Evolutionary conservation across 768 basidiomycete genomes (phyloP), one percentile per base, ranked within the genome.

Genomic region (Calocybe cyanea): DNA sequence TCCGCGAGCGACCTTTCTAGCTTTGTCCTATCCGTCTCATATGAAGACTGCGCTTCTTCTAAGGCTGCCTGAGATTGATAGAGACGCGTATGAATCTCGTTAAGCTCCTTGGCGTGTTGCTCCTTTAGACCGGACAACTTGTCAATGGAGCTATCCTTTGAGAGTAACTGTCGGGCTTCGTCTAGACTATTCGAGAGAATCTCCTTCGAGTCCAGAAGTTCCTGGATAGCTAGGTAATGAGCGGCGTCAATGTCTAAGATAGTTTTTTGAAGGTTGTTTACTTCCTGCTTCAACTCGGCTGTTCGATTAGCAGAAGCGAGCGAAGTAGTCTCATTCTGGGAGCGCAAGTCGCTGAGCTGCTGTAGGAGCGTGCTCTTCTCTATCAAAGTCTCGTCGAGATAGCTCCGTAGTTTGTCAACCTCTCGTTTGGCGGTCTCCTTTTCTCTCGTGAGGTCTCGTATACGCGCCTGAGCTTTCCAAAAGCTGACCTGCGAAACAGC

Each of bases 91-190:
- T 67, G 67, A 18, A 78, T 46, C 17, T 55, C 56, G 5, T 57
- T 61, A 44, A 75, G 48, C 25, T 70, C 69, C 40, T 64, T 60
- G 3, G 64, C 56, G 37, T 75, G 70, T 42, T 63, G 57, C 28
- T 65, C 57, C 41, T 59, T 63, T 33, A 75, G 55, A 34, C 58
- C 53, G 15, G 52, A 59, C 6, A 72, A 34, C 24, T 64, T 57
- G 25, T 54, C 53, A 34, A 63, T 58, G 7, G 55, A 49, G 35
- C 57, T 57, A 21, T 58, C 57, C 19, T 55, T 53, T 17, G 41
- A 43, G 28, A 62, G 41, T 37, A 58, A 45, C 6, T 47, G 45
- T 45, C 61, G 62, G 9, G 54, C 53, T 25, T 65, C 59, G 17
- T 59, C 52, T 19, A 66, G 48, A 21, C 60, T 58, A 3, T 44